phyloP scores from a whole-genome alignment of 2,329 filamentous ascomycete species.

The Thyridium curvatum region DNA sequence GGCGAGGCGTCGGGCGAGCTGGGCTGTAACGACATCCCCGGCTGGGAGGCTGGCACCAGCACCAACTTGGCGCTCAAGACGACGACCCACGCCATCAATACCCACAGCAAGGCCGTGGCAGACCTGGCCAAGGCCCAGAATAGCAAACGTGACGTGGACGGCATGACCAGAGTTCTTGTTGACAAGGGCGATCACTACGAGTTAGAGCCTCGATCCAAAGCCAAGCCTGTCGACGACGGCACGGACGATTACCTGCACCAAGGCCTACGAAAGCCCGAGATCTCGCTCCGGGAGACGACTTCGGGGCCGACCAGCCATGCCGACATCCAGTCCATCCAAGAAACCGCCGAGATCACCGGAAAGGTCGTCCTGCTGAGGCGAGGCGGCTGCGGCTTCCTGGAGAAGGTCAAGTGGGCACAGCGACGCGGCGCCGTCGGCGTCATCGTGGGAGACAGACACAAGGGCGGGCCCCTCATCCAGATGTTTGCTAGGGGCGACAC shows the following conservation, averaged over 20 bases:
- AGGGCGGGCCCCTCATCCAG: conserved; percentile 82
- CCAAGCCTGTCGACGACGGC: conserved; percentile 54
- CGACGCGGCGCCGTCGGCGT: conserved; percentile 80
- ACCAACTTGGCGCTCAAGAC: conserved; percentile 1
- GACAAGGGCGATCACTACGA: conserved; percentile 17
- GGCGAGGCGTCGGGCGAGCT: conserved; percentile 73
- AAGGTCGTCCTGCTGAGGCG: conserved; percentile 89
- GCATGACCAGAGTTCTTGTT: conserved; percentile 14
- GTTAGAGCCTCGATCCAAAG: conserved; percentile 17
- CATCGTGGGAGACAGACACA: conserved; percentile 89
- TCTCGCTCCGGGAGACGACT: conserved; percentile 13
- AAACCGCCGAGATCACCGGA: conserved; percentile 85
- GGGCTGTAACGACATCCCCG: conserved; percentile 90
- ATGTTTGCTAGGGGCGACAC: conserved; percentile 99
- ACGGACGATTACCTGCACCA: conserved; percentile 81
- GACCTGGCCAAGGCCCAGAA: conserved; percentile 29
- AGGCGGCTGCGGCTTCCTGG: conserved; percentile 91
- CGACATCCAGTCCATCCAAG: conserved; percentile 87
- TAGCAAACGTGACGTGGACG: conserved; percentile 21
- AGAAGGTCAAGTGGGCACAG: conserved; percentile 97
- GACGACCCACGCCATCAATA: conserved; percentile 25
- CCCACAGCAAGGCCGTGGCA: conserved; percentile 31
- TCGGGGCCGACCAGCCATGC: conserved; percentile 53
- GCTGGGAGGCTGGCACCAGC: conserved; percentile 62
- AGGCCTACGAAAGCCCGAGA: conserved; percentile 25